Evolutionary conservation across 257 asterid species (phyloP), one percentile per base, ranked within the genome.

Genomic region (Gentiana macrophylla): DNA sequence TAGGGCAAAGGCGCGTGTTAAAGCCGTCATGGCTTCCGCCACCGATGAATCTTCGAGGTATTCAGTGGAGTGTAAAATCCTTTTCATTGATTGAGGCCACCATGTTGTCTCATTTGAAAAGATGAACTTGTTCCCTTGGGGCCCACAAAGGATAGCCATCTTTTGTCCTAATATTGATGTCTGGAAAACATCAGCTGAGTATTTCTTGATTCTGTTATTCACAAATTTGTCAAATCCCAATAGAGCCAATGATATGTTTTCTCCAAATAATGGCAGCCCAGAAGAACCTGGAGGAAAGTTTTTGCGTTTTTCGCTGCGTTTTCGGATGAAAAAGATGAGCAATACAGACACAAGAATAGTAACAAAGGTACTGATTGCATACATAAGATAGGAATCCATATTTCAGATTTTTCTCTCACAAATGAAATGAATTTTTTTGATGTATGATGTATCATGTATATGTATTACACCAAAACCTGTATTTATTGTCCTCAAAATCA

Each of bases 1-100:
- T 49, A 69, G 73, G 32, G 67, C 80, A 45, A 83, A 75, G 49
- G 73, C 67, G 0, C 84, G 69, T 33, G 70, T 66, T 32, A 78
- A 33, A 36, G 88, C 80, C 24, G 24, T 15, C 24, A 15, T 15
- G 0, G 74, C 62, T 3, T 73, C 77, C 37, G 75, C 82, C 53
- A 73, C 72, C 56, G 75, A 32, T 35, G 74, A 72, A 32, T 66
- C 64, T 8, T 76, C 79, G 1, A 72, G 34, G 45, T 62, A 78
- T 45, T 74, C 85, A 0, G 88, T 85, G 68, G 24, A 15, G 24
- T 15, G 0, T 15, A 78, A 1, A 78, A 15, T 3, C 37, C 88
- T 59, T 80, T 77, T 80, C 83, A 83, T 71, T 1, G 85, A 83
- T 36, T 80, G 77, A 51, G 92, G 92, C 85, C 83, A 77, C 92